Evolutionary conservation across 768 basidiomycete genomes (phyloP), one percentile per base, ranked within the genome.

Genomic region (Pulveroboletus sp.): DNA sequence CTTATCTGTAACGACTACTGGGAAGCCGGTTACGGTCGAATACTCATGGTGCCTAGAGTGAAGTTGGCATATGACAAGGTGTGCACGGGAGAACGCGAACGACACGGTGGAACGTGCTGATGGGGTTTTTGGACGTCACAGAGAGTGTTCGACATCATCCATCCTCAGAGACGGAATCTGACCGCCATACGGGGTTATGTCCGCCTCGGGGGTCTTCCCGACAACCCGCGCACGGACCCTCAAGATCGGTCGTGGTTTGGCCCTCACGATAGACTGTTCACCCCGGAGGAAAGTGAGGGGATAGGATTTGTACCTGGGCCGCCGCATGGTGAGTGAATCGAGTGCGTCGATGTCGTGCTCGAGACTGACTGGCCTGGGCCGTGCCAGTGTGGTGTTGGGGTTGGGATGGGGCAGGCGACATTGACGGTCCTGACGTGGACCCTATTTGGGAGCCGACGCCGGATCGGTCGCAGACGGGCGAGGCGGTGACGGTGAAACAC

Each of bases 1-100:
- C 74, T 99, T 50, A 94, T 99, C 57, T 96, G 94, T 74, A 99
- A 98, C 69, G 95, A 98, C 70, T 98, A 97, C 67, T 97, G 93
- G 93, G 82, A 86, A 55, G 83, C 90, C 0, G 95, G 96, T 1
- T 98, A 93, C 64, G 96, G 96, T 4, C 75, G 96, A 48, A 95
- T 99, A 57, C 78, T 99, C 73, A 99, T 97, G 94, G 93, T 97
- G 0, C 93, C 95, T 1, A 76, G 95, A 36, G 95, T 98, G 33
- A 96, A 97, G 66, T 73, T 98, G 42, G 96, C 96, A 1, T 98
- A 99, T 63, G 95, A 98, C 69, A 76, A 79, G 62, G 91, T 89
- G 54, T 43, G 83, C 18, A 63, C 24, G 28, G 24, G 14, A 10
- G n/a, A 18, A 5, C 10, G 33, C 35, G 35, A 38, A 35, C 7